phyloP scores from a whole-genome alignment of 306 rosid genomes.

The Castanospermum australe region DNA sequence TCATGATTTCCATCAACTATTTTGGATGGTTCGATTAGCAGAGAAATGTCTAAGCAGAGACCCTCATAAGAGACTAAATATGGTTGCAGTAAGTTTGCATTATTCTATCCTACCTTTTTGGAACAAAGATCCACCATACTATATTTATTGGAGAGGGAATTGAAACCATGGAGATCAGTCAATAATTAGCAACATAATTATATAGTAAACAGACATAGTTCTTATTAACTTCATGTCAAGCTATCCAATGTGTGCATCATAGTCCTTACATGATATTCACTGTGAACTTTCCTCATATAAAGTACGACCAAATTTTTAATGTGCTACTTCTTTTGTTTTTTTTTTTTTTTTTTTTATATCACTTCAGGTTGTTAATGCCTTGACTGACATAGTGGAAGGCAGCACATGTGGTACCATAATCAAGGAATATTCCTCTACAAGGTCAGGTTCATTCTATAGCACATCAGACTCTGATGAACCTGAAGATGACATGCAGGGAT shows the following conservation, averaged over 20 bases:
- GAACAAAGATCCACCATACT: background rate
- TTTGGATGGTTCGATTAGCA: constrained; percentile 81
- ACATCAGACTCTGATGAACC: constrained; percentile 28
- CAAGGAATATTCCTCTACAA: constrained; percentile 44
- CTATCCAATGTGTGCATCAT: background rate
- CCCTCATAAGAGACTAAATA: constrained; percentile 63
- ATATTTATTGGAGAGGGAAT: background rate
- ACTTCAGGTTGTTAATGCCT: constrained; percentile 57
- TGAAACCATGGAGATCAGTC: background rate
- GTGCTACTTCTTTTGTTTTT: background rate
- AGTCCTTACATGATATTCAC: background rate
- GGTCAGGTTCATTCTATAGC: constrained; percentile 45
- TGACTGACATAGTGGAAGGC: constrained; percentile 43
- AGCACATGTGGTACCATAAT: constrained; percentile 25
- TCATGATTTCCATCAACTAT: constrained; percentile 68
- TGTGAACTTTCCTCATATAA: background rate
- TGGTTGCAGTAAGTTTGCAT: constrained; percentile 47
- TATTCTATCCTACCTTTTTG: background rate
- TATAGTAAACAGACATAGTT: background rate
- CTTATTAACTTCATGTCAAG: background rate
- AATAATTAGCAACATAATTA: background rate
- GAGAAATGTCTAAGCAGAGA: constrained; percentile 77
- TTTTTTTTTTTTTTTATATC: background rate
- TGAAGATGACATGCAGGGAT: constrained; percentile 17
- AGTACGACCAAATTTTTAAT: background rate